Conservation (phyloP, 176 grass and related monocot species). For the Lolium multiflorum region DNA sequence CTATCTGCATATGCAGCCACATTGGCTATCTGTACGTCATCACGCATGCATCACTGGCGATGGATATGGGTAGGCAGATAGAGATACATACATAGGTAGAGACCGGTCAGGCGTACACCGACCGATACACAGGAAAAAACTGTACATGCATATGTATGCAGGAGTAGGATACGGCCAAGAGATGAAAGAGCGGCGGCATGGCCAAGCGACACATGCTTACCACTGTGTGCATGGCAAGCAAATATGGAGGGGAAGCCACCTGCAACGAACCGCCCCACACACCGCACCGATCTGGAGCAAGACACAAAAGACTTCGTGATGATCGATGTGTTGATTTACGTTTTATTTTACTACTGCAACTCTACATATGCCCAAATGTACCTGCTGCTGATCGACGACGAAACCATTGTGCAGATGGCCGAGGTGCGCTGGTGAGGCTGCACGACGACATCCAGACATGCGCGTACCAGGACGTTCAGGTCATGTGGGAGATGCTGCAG, state of each 20-base stretch:
- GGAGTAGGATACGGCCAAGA: background rate
- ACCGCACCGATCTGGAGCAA: background rate
- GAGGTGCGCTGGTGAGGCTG: conserved; percentile 57
- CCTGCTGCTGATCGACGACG: background rate
- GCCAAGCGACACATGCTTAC: conserved; percentile 3
- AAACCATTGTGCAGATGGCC: conserved; percentile 8
- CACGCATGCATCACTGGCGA: background rate
- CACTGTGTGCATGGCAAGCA: background rate
- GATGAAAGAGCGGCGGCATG: background rate
- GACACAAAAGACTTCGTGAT: background rate
- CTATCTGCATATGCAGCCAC: background rate
- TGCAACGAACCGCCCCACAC: background rate
- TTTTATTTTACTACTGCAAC: background rate
- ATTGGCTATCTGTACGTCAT: background rate
- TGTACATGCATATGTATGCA: background rate
- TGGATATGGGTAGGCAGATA: background rate
- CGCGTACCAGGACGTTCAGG: conserved; percentile 67
- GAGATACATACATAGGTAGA: background rate
- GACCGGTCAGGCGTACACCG: background rate
- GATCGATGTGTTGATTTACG: background rate
- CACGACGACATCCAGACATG: conserved; percentile 64
- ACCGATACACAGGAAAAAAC: background rate
- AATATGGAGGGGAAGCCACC: background rate
- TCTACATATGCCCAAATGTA: background rate
- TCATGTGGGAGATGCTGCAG: conserved; percentile 80